Conservation (phyloP, 1,284 basidiomycete species). For the Trametes versicolor region DNA sequence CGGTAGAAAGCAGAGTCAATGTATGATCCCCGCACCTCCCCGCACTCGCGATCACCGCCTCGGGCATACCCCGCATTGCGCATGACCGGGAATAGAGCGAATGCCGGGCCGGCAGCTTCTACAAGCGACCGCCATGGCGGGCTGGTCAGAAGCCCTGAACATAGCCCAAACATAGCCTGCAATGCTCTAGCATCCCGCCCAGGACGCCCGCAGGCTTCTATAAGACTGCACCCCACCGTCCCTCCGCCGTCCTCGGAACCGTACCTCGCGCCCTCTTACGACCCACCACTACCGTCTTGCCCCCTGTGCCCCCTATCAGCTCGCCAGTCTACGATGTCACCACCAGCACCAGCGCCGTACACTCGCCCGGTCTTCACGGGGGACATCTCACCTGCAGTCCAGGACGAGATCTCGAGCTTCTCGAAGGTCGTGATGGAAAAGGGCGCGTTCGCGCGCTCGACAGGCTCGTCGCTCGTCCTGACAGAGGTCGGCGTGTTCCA, state of each 20-base stretch:
- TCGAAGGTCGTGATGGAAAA: conserved; percentile 15
- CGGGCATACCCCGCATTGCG: conserved; percentile 6
- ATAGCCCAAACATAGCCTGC: conserved; percentile 24
- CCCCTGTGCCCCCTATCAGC: not conserved
- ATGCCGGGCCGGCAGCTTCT: conserved; percentile 13
- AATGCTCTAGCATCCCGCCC: conserved; percentile 11
- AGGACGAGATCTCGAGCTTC: conserved; percentile 16
- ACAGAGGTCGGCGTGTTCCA: conserved; percentile 21
- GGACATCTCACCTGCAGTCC: conserved; percentile 10
- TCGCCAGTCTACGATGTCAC: not conserved
- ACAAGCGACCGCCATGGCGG: conserved; percentile 17
- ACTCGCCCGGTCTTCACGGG: conserved; percentile 14
- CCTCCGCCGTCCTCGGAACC: conserved; percentile 10
- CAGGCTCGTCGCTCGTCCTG: conserved; percentile 19
- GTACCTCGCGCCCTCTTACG: not conserved
- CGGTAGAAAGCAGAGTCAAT: not conserved
- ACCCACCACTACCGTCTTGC: not conserved
- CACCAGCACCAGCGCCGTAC: not conserved
- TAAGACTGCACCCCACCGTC: conserved; percentile 4
- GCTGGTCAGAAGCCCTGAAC: conserved; percentile 3
- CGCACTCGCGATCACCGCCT: conserved; percentile 9
- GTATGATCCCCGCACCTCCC: not conserved
- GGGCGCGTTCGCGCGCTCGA: conserved; percentile 25
- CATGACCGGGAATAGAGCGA: conserved; percentile 7
- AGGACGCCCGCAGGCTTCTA: conserved; percentile 24